Evolutionary conservation across 2,329 filamentous ascomycete species (phyloP).

Genomic region (Fusarium ramigenum): DNA sequence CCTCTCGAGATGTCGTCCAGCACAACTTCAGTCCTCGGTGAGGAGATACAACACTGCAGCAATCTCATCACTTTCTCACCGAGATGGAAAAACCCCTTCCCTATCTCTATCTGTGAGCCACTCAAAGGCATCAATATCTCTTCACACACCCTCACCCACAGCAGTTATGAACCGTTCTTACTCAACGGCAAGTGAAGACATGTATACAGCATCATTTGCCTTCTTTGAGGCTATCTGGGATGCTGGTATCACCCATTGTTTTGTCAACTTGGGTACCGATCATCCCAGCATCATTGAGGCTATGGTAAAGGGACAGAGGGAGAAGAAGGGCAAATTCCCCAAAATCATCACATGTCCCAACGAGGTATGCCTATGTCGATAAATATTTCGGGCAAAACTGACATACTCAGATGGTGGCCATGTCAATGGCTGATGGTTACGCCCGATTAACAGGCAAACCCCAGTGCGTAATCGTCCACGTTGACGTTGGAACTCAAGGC

Average conservation of each 20-base stretch:
- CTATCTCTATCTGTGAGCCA: slow-evolving; percentile 7
- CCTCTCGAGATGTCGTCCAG: slow-evolving; percentile 33
- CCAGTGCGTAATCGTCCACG: slow-evolving; percentile 81
- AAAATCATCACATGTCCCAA: slow-evolving; percentile 82
- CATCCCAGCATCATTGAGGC: slow-evolving; percentile 83
- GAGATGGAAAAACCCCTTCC: not conserved
- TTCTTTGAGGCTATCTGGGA: slow-evolving; percentile 87
- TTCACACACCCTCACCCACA: slow-evolving; percentile 13
- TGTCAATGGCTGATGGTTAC: slow-evolving; percentile 86
- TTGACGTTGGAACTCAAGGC: slow-evolving; percentile 84
- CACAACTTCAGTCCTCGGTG: slow-evolving; percentile 15
- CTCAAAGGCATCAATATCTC: slow-evolving; percentile 11
- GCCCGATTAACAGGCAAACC: slow-evolving; percentile 76
- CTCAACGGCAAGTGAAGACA: slow-evolving; percentile 46
- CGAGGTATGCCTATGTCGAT: slow-evolving; percentile 61
- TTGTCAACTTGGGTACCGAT: slow-evolving; percentile 75
- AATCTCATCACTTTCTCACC: slow-evolving; percentile 19
- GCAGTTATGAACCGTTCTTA: slow-evolving; percentile 32
- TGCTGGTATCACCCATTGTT: slow-evolving; percentile 67
- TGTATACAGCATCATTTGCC: slow-evolving; percentile 81
- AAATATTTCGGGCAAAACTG: not conserved
- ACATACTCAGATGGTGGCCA: slow-evolving; percentile 75
- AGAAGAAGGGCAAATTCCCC: slow-evolving; percentile 72
- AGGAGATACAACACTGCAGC: slow-evolving; percentile 35
- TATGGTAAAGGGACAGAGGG: slow-evolving; percentile 78